Percentiles rank a stretch among this genome's conserved stretches.
phyloP scores from a whole-genome alignment of 2,329 filamentous ascomycete species.

The Penicillium rolfsii region DNA sequence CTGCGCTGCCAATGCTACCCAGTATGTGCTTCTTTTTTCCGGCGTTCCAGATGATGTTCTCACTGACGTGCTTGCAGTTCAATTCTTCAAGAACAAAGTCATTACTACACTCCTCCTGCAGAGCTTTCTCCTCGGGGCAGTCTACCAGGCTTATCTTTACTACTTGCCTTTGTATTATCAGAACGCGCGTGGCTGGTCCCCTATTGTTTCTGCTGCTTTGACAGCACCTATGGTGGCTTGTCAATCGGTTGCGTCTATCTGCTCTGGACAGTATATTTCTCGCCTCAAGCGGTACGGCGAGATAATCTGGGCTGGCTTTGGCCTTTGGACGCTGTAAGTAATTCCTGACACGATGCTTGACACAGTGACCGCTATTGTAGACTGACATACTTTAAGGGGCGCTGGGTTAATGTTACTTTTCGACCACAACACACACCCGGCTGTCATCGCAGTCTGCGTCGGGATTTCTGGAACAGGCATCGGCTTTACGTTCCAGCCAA shows the following conservation, averaged over 20 bases:
- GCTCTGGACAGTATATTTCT: slow-evolving; percentile 62
- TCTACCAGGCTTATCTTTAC: slow-evolving; percentile 63
- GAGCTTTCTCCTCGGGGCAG: slow-evolving; percentile 62
- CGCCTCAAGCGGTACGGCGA: slow-evolving; percentile 61
- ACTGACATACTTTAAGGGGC: slow-evolving; percentile 40
- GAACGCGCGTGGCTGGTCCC: slow-evolving; percentile 54
- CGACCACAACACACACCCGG: slow-evolving; percentile 49
- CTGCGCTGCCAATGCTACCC: slow-evolving; percentile 62
- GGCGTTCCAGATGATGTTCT: neutral
- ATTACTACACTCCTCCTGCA: slow-evolving; percentile 61
- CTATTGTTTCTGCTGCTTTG: slow-evolving; percentile 56
- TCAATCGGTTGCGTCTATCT: slow-evolving; percentile 47
- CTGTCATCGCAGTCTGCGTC: slow-evolving; percentile 56
- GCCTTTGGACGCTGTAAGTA: slow-evolving; percentile 52
- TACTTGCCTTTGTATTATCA: slow-evolving; percentile 66
- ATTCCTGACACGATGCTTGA: neutral
- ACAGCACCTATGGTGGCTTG: slow-evolving; percentile 55
- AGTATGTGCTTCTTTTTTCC: slow-evolving; percentile 27
- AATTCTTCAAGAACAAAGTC: slow-evolving; percentile 59
- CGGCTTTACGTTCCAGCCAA: slow-evolving; percentile 58
- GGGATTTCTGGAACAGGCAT: slow-evolving; percentile 57
- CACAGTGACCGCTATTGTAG: neutral
- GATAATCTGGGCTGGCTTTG: slow-evolving; percentile 57
- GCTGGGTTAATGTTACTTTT: slow-evolving; percentile 58
- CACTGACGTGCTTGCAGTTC: slow-evolving; percentile 29